Percentiles rank a stretch among this genome's conserved stretches.
Evolutionary conservation across 2,329 filamentous ascomycete species (phyloP).

Genomic region (Talaromyces sp.): DNA sequence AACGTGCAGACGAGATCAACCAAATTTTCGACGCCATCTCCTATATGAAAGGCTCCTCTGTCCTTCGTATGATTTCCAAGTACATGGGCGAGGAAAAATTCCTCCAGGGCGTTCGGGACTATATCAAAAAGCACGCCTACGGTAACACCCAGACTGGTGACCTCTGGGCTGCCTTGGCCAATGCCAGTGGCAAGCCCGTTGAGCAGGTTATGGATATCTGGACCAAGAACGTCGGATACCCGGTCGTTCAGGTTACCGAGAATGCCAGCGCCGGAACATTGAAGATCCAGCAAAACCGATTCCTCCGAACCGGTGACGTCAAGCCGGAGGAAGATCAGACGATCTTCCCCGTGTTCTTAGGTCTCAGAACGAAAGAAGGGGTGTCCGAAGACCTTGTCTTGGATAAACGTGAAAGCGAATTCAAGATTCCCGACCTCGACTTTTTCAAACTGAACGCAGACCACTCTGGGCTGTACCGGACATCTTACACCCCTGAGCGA

Average conservation of each 20-base stretch:
- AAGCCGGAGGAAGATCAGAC: slow-evolving; percentile 88
- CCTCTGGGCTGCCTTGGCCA: slow-evolving; percentile 80
- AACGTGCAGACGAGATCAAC: slow-evolving; percentile 92
- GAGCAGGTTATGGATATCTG: slow-evolving; percentile 89
- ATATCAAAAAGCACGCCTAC: slow-evolving; percentile 95
- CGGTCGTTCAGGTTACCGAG: slow-evolving; percentile 82
- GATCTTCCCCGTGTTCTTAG: slow-evolving; percentile 84
- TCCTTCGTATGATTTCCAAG: slow-evolving; percentile 94
- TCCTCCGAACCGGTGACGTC: slow-evolving; percentile 86
- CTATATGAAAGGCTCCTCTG: slow-evolving; percentile 93
- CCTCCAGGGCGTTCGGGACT: slow-evolving; percentile 83
- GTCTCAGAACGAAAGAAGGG: slow-evolving; percentile 77
- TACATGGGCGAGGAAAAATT: slow-evolving; percentile 90
- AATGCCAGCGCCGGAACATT: slow-evolving; percentile 67
- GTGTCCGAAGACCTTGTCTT: slow-evolving; percentile 73
- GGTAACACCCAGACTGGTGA: slow-evolving; percentile 89
- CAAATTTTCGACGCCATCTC: slow-evolving; percentile 98
- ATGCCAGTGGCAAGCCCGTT: slow-evolving; percentile 87
- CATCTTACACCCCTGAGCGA: slow-evolving; percentile 77
- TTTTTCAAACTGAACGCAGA: slow-evolving; percentile 98
- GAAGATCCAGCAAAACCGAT: slow-evolving; percentile 89
- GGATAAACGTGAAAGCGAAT: slow-evolving; percentile 66
- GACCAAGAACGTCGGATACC: slow-evolving; percentile 95
- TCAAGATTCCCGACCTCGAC: slow-evolving; percentile 72
- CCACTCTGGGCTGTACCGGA: slow-evolving; percentile 88